A percentile compares a stretch with the other conserved stretches of the same genome.
Conservation (phyloP, 2,329 filamentous ascomycete species). For the Talaromyces sp. region DNA sequence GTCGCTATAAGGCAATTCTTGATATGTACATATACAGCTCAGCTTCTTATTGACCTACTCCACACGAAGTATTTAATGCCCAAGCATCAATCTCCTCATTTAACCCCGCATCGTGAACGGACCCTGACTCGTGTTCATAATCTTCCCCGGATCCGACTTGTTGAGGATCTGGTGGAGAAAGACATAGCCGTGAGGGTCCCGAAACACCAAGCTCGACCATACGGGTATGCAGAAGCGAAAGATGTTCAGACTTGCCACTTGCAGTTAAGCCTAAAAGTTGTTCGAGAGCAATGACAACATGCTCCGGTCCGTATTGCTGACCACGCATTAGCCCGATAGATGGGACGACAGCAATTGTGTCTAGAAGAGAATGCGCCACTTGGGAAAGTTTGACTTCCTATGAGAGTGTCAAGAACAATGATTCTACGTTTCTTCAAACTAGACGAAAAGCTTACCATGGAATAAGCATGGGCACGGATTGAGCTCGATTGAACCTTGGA, state of each 20-base stretch:
- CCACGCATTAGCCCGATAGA: constrained; percentile 11
- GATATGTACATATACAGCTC: not conserved
- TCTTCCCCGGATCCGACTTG: not conserved
- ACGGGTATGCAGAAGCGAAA: constrained; percentile 3
- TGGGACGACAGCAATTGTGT: constrained; percentile 14
- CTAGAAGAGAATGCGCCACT: constrained; percentile 14
- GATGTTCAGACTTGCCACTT: constrained; percentile 5
- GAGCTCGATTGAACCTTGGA: constrained; percentile 12
- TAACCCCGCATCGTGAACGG: not conserved
- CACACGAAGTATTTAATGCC: not conserved
- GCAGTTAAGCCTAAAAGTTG: constrained; percentile 5
- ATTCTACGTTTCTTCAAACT: not conserved
- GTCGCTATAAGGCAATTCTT: not conserved
- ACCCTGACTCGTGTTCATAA: not conserved
- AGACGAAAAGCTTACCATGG: constrained; percentile 9
- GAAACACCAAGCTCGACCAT: constrained; percentile 8
- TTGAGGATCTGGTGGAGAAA: not conserved
- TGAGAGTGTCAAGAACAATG: not conserved
- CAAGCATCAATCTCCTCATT: not conserved
- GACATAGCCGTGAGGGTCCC: not conserved
- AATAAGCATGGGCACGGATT: constrained; percentile 15
- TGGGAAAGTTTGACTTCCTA: constrained; percentile 16
- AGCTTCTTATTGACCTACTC: not conserved
- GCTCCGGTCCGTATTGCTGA: constrained; percentile 9
- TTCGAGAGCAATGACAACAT: constrained; percentile 8